Conservation (phyloP, 139 green algal genomes). For the Chlamydomonas sp. region DNA sequence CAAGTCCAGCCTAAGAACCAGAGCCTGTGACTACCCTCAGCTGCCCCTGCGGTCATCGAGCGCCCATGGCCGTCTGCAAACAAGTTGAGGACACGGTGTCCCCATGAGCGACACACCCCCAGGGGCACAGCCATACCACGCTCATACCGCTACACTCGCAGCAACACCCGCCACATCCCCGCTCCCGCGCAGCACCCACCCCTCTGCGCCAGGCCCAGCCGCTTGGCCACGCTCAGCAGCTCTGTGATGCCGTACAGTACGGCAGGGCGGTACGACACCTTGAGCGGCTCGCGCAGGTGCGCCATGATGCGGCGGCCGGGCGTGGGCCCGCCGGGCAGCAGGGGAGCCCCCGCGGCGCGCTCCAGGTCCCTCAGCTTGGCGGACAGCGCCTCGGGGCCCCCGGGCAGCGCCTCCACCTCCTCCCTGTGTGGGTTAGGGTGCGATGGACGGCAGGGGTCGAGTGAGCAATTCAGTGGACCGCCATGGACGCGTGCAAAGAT, state of each 20-base stretch:
- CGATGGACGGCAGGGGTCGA: not conserved
- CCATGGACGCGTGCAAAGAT: too few relatives aligned
- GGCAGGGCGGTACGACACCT: slow-evolving; percentile 23
- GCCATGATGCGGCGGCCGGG: slow-evolving; percentile 34
- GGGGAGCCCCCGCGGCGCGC: not conserved
- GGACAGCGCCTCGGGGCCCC: not conserved
- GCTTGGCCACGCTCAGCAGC: slow-evolving; percentile 30
- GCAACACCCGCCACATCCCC: too few relatives aligned
- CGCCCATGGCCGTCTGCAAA: too few relatives aligned
- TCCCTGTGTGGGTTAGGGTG: not conserved
- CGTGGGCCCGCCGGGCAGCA: not conserved
- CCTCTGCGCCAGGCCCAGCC: not conserved
- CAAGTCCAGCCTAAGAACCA: too few relatives aligned
- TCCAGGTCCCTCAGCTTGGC: slow-evolving; percentile 15
- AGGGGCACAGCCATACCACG: too few relatives aligned
- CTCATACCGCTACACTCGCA: too few relatives aligned
- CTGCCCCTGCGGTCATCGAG: too few relatives aligned
- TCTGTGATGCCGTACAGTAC: slow-evolving; percentile 30
- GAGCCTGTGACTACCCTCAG: too few relatives aligned
- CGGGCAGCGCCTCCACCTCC: slow-evolving; percentile 21
- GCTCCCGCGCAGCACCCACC: not conserved
- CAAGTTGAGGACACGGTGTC: too few relatives aligned
- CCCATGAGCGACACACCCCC: too few relatives aligned
- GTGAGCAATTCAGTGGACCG: not conserved
- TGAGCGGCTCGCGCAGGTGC: slow-evolving; percentile 35